Evolutionary conservation across 257 asterid genomes (phyloP), one percentile per base, ranked within the genome.

Genomic region (Solanum bulbocastanum): DNA sequence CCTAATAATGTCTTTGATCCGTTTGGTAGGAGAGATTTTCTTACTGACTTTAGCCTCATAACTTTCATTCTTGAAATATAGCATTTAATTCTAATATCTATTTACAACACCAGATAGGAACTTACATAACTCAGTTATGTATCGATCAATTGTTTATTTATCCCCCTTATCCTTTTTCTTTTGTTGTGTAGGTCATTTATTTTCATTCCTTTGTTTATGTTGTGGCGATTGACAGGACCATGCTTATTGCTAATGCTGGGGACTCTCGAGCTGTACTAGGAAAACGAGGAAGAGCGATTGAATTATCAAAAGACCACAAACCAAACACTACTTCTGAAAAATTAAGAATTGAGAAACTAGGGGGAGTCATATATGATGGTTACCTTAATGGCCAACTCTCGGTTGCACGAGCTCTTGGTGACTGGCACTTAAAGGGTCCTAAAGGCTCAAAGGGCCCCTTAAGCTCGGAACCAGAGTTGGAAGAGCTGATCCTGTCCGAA

Each of bases 361-460:
- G 98, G 0, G 97, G 98, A 16, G 91, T 89, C 2, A 95, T 95
- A 66, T 96, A 94, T n/a, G 98, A 96, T 1, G 98, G 99, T 30
- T 96, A 96, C 86, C 95, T 96, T 58, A 96, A 95, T 20, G 99
- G 99, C 32, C 99, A 95, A 69, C 93, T 95, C 68, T 95, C 98
- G 2, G 99, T 96, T 6, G 97, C 98, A 22, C 95, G 99, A 2
- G 96, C 98, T 8, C 93, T 95, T 2, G 98, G 98, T 3, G 99
- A 95, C 90, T 93, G 98, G 98, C 99, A 95, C 86, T 90, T 95
- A 94, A 96, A 96, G 91, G 99, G 98, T 58, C 89, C 94, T 33
- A 94, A 96, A 89, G 99, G 96, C 10, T 88, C 93, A 33, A 92
- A 87, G 32, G 87, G 89, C 84, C 98, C 98, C 40, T 88, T 94